Evolutionary conservation across 306 rosid species (phyloP), one percentile per base, ranked within the genome.

Genomic region (Trifolium dubium): DNA sequence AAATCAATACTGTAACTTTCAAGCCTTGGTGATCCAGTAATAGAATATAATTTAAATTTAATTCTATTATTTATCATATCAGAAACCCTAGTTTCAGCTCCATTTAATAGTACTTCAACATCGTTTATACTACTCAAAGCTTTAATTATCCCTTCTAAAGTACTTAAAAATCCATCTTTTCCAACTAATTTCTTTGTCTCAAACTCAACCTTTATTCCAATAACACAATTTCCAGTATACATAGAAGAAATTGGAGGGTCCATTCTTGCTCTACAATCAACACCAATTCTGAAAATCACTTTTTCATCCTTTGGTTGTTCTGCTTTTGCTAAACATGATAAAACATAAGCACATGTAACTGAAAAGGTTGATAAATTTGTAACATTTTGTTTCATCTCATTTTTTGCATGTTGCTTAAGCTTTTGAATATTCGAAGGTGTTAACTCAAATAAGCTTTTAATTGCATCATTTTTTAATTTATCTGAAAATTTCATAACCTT

Each of bases 151-250:
- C 15, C 49, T 31, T 69, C 73, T 41, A 75, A 66, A 8, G 75
- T 68, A 18, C 5, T 5, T 1, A 68, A 9, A 11, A 82, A 62
- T 8, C 88, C 82, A 50, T 62, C 72, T 5, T 74, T 62, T 13
- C 31, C 81, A 2, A 60, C 0, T 3, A 80, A 39, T 0, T 40
- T 15, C 54, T 78, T 70, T 30, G 58, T 64, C 67, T 77, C 71
- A 5, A 17, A 61, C 35, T 1, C 3, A 8, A 40, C 3, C 1
- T 0, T 5, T 8, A 10, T 18, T 0, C 40, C 64, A 4, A 31
- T 71, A 2, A 80, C 49, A 55, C 93, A 89, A 10, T 86, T 86
- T 1, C 90, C 90, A 41, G 83, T 62, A 66, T 84, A 89, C 10
- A 66, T 80, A 3, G 59, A 12, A 0, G 81, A 84, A 34, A 77